Base-by-base conservation (phyloP, 805 yeast genomes). In the Candida bentonensis region DNA sequence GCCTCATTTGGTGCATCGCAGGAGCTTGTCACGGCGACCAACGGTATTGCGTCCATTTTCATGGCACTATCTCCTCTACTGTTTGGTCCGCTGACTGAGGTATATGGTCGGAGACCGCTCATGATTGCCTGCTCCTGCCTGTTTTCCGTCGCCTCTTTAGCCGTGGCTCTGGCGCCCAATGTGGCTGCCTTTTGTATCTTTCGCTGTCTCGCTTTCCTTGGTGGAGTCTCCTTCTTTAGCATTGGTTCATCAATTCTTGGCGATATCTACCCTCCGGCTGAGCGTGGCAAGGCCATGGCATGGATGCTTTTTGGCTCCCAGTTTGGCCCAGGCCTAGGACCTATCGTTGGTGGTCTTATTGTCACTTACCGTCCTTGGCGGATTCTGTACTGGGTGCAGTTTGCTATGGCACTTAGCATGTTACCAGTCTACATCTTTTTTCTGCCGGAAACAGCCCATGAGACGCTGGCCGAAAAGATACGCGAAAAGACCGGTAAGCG, bases 21-120 rank as follows among this genome's bases (percentile, higher is more conserved):
- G 3, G 64, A 64, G 11, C 55, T 72, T 15, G 68, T 75, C 49
- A 73, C 70, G 47, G 57, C 71, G 3, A 63, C 78, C 7, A 72
- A 69, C 51, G 78, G 77, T 1, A 59, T 70, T 13, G 73, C 69
- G 53, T 69, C 68, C 54, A 48, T 73, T 2, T 64, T 69, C 50
- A 74, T 75, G 78, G 72, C 76, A 3, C 40, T 69, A 1, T 69
- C 78, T 1, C 78, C 79, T 2, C 65, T 74, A 48, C 22, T 74
- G 2, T 58, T 69, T 45, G 64, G 70, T 0, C 79, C 80, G 3
- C 55, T 71, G 41, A 67, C 72, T n/a, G 70, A 72, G 41, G 62
- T 72, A 1, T 76, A 74, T 51, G 82, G 82, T 1, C 59, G 76
- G 42, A 60, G 69, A 46, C 56, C 61, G 15, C 55, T 68, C 15